Evolutionary conservation across 2,329 filamentous ascomycete species (phyloP).

Genomic region (Alternaria sp.): DNA sequence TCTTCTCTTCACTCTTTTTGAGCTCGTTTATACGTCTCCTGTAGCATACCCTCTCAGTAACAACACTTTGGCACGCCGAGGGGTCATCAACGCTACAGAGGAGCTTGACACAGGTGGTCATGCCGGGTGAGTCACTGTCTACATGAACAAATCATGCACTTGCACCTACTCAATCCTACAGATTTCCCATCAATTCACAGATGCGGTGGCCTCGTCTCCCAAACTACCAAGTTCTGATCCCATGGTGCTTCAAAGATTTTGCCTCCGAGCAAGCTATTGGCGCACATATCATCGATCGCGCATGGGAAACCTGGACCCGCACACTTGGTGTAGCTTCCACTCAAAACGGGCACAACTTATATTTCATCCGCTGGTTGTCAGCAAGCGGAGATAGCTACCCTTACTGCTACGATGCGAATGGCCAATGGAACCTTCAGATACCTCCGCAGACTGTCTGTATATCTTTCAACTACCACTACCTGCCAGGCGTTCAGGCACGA

Average conservation of each 20-base stretch:
- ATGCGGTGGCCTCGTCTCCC: not conserved
- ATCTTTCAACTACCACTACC: not conserved
- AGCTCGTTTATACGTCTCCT: not conserved
- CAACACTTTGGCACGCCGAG: not conserved
- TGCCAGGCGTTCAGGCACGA: not conserved
- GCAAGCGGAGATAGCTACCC: not conserved
- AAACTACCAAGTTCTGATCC: not conserved
- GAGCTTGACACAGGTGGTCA: not conserved
- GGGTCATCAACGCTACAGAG: not conserved
- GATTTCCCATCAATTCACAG: not conserved
- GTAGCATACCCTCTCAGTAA: not conserved
- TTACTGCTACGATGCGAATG: not conserved
- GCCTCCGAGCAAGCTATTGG: not conserved
- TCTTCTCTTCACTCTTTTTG: not conserved
- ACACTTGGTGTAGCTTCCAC: not conserved
- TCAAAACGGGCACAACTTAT: not conserved
- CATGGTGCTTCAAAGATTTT: not conserved
- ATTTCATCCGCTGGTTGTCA: not conserved
- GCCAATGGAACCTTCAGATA: not conserved
- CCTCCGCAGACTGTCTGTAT: not conserved
- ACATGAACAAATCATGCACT: not conserved
- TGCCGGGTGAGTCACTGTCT: not conserved
- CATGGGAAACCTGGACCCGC: not conserved
- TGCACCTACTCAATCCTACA: not conserved
- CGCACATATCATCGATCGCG: not conserved